Conservation (phyloP, 257 asterid species). For the Fraxinus excelsior region DNA sequence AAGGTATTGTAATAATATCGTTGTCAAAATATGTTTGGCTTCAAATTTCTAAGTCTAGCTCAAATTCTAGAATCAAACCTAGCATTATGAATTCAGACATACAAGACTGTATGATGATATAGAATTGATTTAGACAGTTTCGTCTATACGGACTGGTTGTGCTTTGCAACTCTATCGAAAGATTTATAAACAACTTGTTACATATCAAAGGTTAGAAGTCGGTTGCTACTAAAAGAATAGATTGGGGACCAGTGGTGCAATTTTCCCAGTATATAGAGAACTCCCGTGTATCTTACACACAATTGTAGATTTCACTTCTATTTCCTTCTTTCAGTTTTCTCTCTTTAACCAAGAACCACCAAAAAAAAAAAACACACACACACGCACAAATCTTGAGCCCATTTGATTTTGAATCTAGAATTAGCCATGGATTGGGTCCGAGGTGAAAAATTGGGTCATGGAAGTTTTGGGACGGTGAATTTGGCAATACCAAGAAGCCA, state of each 20-base stretch:
- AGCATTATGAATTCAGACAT: neutral
- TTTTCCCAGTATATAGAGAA: neutral
- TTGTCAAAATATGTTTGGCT: neutral
- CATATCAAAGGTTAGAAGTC: neutral
- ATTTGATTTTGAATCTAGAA: neutral
- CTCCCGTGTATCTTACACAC: neutral
- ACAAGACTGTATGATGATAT: neutral
- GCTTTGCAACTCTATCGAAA: neutral
- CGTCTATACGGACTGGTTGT: neutral
- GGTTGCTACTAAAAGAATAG: neutral
- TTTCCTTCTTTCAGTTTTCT: neutral
- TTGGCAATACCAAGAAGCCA: slow-evolving; percentile 38
- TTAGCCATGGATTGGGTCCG: slow-evolving; percentile 56
- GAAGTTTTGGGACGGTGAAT: slow-evolving; percentile 56
- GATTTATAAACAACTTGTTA: neutral
- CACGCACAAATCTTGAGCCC: neutral
- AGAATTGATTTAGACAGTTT: too few relatives aligned
- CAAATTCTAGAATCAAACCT: neutral
- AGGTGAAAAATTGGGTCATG: slow-evolving; percentile 52
- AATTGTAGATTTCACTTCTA: neutral
- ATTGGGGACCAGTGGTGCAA: neutral
- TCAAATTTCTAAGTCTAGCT: neutral
- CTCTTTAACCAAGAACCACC: neutral
- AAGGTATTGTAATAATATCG: neutral
- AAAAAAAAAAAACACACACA: too few relatives aligned